phyloP scores from a whole-genome alignment of 352 stramenopile species.

The Blastocystis sp. region DNA sequence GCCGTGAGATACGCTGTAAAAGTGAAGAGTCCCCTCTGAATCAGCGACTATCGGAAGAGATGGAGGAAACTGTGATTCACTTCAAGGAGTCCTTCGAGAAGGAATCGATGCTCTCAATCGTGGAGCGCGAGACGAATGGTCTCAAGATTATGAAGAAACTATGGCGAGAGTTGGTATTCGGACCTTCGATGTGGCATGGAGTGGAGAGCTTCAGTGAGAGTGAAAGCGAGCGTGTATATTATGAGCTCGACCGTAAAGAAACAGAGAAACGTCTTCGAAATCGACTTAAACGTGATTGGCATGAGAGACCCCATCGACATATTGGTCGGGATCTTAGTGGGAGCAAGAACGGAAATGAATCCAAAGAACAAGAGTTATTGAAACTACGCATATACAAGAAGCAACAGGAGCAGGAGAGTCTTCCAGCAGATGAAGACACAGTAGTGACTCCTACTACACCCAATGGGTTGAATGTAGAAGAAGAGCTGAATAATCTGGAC shows the following conservation, averaged over 20 bases:
- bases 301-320: slow-evolving; percentile 56
- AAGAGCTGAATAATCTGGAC: slow-evolving; percentile 49
- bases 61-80: not conserved
- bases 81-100: slow-evolving; percentile 57
- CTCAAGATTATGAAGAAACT: slow-evolving; percentile 68
- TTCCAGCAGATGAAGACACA: slow-evolving; percentile 4
- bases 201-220: slow-evolving; percentile 15
- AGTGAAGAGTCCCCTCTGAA: slow-evolving; percentile 27
- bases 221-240: slow-evolving; percentile 53
- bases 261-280: slow-evolving; percentile 64
- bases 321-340: slow-evolving; percentile 10
- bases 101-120: slow-evolving; percentile 41
- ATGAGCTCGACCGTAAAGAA: slow-evolving; percentile 59
- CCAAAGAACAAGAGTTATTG: not conserved
- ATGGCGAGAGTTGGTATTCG: slow-evolving; percentile 59
- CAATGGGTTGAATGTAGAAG: slow-evolving; percentile 29
- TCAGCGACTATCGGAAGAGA: slow-evolving; percentile 16
- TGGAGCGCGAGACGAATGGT: slow-evolving; percentile 65
- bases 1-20: not conserved
- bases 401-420: slow-evolving; percentile 3
- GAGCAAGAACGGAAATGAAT: not conserved
- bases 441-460: not conserved
- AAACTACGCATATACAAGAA: slow-evolving; percentile 13
- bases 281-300: slow-evolving; percentile 62
- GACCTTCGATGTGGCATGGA: slow-evolving; percentile 66